These are phyloP conservation scores for Pholiota molesta DNA, from an alignment of 768 basidiomycete genomes.

Conservation along the genomic window DNA sequence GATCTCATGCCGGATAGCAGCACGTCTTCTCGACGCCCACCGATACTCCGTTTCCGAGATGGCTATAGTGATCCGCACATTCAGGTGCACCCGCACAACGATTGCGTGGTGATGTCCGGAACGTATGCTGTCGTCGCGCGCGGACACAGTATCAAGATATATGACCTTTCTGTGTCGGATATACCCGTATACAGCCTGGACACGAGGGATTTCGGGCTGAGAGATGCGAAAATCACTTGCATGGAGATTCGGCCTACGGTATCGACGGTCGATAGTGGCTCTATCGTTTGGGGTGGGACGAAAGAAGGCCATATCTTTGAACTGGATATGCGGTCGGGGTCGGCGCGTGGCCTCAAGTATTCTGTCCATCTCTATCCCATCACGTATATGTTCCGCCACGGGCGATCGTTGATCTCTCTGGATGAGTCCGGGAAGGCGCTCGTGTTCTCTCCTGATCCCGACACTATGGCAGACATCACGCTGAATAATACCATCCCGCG, in stretches of 20 bases:
- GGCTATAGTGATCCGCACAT: conserved; percentile 51
- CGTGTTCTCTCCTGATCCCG: conserved; percentile 61
- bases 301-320: conserved; percentile 90
- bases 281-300: conserved; percentile 83
- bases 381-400: conserved; percentile 74
- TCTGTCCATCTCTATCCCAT: conserved; percentile 69
- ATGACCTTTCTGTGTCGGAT: conserved; percentile 55
- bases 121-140: conserved; percentile 60
- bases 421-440: conserved; percentile 87
- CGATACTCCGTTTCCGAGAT: conserved; percentile 42
- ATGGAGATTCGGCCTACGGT: conserved; percentile 73
- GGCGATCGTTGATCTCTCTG: conserved; percentile 71
- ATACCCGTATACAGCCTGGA: conserved; percentile 55
- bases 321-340: conserved; percentile 69
- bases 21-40: conserved; percentile 62
- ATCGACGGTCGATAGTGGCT: conserved; percentile 52
- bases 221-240: conserved; percentile 72
- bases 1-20: conserved; percentile 72
- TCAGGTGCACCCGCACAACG: conserved; percentile 59
- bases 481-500: conserved; percentile 54
- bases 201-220: conserved; percentile 61
- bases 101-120: conserved; percentile 59
- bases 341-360: conserved; percentile 57
- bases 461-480: conserved; percentile 43
- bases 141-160: conserved; percentile 62